A percentile compares a stretch with the other conserved stretches of the same genome.
Evolutionary conservation across 352 stramenopile species (phyloP).

Genomic region (Pythium plurisporium): DNA sequence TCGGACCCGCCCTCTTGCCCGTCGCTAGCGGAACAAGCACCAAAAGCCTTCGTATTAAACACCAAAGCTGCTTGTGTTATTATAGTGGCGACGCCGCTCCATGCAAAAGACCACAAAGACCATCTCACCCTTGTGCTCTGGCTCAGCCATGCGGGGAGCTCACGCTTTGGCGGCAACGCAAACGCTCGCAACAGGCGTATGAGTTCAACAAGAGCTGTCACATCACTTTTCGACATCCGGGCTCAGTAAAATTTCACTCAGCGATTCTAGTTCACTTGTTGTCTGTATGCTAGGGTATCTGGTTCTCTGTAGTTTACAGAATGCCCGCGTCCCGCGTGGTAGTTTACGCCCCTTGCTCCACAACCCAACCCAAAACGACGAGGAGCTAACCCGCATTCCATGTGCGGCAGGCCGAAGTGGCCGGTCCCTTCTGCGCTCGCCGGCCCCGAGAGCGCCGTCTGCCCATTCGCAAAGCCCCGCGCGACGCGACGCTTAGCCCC

Average conservation of each 20-base stretch:
- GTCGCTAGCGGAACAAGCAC: no score
- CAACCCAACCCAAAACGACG: not conserved
- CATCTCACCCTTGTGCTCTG: no score
- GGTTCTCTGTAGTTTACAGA: slow-evolving; percentile 8
- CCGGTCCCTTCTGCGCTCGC: slow-evolving; percentile 5
- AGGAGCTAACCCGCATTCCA: not conserved
- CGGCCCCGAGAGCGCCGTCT: not conserved
- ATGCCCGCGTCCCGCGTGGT: not conserved
- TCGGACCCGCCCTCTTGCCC: no score
- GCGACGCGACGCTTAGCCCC: not conserved
- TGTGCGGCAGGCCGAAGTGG: not conserved
- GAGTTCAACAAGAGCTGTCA: no score
- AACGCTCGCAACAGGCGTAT: not conserved
- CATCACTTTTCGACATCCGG: slow-evolving; percentile 13
- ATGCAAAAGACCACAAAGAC: no score
- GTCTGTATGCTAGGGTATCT: slow-evolving; percentile 18
- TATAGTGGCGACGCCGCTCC: no score
- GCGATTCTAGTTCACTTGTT: slow-evolving; percentile 12
- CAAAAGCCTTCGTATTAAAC: no score
- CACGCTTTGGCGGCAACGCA: not conserved
- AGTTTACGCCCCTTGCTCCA: not conserved
- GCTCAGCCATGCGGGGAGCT: no score
- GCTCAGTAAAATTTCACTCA: not conserved
- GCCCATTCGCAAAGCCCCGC: slow-evolving; percentile 14
- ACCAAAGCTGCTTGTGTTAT: no score